Percentiles rank a stretch among this genome's conserved stretches.
Evolutionary conservation across 768 basidiomycete genomes (phyloP).

Genomic region (Infundibulicybe gibba): DNA sequence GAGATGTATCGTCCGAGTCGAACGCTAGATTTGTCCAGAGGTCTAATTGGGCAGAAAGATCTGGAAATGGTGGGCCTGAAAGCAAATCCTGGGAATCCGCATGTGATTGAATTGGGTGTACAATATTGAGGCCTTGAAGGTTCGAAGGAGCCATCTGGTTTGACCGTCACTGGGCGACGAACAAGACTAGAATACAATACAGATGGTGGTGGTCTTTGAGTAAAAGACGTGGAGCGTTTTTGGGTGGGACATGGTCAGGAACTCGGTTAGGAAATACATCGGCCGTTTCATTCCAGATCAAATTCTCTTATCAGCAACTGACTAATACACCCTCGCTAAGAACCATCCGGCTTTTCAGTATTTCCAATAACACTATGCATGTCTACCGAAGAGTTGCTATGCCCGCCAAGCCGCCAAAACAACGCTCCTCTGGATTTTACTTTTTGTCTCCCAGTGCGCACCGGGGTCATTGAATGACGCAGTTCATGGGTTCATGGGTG

Average conservation of each 20-base stretch:
- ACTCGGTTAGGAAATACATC: background rate
- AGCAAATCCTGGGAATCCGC: conserved; percentile 56
- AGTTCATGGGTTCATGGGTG: too few species aligned
- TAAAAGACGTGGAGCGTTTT: background rate
- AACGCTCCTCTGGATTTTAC: too few species aligned
- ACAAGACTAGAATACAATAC: conserved; percentile 2
- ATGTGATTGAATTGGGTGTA: conserved; percentile 48
- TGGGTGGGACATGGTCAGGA: background rate
- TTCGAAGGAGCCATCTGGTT: conserved; percentile 53
- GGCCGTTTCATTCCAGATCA: too few species aligned
- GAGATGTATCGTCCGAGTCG: conserved; percentile 68
- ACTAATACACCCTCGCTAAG: too few species aligned
- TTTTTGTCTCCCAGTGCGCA: too few species aligned
- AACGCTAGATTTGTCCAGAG: conserved; percentile 84
- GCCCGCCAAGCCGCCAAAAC: too few species aligned
- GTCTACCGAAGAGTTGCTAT: too few species aligned
- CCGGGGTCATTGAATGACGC: too few species aligned
- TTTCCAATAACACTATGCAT: too few species aligned
- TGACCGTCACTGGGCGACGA: conserved; percentile 5
- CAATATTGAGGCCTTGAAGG: conserved; percentile 78
- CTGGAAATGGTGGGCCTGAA: conserved; percentile 60
- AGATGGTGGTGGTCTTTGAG: background rate
- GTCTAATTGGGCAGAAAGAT: conserved; percentile 74
- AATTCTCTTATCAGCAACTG: too few species aligned
- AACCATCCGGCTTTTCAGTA: too few species aligned